phyloP scores from a whole-genome alignment of 2,329 filamentous ascomycete species.

The Didymella pinodella region DNA sequence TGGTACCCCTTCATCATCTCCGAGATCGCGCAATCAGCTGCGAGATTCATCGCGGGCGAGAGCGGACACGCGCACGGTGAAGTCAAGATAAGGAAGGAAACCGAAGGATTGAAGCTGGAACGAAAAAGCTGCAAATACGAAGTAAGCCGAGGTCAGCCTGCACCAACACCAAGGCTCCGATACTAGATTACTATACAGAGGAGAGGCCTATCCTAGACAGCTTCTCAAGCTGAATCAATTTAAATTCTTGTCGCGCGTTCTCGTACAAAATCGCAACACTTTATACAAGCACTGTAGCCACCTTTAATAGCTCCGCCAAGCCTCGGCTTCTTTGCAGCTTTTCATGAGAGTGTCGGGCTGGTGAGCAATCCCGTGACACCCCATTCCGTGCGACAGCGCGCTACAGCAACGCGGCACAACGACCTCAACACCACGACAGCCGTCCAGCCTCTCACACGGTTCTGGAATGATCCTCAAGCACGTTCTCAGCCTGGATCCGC shows the following conservation, averaged over 20 bases:
- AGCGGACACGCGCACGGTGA: conserved; percentile 8
- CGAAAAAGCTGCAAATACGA: too few species aligned
- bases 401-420: conserved; percentile 2
- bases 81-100: not conserved
- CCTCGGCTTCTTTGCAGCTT: too few species aligned
- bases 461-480: conserved; percentile 1
- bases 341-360: too few species aligned
- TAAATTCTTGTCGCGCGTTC: too few species aligned
- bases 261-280: too few species aligned
- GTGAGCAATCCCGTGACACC: not conserved
- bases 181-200: too few species aligned
- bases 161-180: too few species aligned
- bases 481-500: not conserved
- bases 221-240: too few species aligned
- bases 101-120: not conserved
- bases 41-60: conserved; percentile 1
- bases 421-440: conserved; percentile 4
- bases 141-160: too few species aligned
- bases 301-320: too few species aligned
- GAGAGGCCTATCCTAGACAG: too few species aligned
- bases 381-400: conserved; percentile 1
- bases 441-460: not conserved
- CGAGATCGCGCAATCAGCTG: not conserved
- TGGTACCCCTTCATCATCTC: not conserved
- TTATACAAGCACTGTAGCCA: too few species aligned